phyloP scores from a whole-genome alignment of 1,284 basidiomycete genomes.

The Bjerkandera adusta region DNA sequence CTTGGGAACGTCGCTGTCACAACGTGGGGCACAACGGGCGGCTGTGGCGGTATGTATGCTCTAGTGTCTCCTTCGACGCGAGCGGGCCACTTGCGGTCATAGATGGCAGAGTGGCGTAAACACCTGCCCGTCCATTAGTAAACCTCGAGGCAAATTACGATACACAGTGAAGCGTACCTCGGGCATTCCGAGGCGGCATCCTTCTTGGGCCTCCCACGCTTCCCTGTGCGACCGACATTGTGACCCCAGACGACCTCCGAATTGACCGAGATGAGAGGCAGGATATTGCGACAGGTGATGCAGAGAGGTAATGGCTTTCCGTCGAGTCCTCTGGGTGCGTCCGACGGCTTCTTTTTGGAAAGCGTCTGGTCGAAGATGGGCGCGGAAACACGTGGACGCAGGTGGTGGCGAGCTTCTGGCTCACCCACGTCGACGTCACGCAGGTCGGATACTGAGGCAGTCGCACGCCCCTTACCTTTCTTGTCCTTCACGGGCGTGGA shows the following conservation, averaged over 20 bases:
- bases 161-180: constrained; percentile 41
- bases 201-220: constrained; percentile 41
- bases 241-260: constrained; percentile 71
- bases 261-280: constrained; percentile 73
- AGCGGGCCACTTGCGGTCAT: constrained; percentile 64
- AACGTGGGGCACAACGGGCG: constrained; percentile 46
- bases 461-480: constrained; percentile 25
- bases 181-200: constrained; percentile 69
- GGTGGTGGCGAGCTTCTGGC: constrained; percentile 27
- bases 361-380: constrained; percentile 16
- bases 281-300: constrained; percentile 60
- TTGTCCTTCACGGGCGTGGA: constrained; percentile 28
- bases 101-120: constrained; percentile 75
- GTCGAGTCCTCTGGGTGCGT: constrained; percentile 28
- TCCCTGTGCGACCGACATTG: constrained; percentile 43
- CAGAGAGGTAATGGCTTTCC: constrained; percentile 53
- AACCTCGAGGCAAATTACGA: constrained; percentile 13
- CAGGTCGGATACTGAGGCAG: constrained; percentile 22
- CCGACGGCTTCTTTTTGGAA: constrained; percentile 31
- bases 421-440: constrained; percentile 25
- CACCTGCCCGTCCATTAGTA: constrained; percentile 56
- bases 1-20: constrained; percentile 37
- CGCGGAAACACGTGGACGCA: constrained; percentile 23
- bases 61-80: constrained; percentile 51
- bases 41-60: constrained; percentile 42